Base-by-base conservation (phyloP, 2,329 filamentous ascomycete genomes). In the Claviceps citrina region DNA sequence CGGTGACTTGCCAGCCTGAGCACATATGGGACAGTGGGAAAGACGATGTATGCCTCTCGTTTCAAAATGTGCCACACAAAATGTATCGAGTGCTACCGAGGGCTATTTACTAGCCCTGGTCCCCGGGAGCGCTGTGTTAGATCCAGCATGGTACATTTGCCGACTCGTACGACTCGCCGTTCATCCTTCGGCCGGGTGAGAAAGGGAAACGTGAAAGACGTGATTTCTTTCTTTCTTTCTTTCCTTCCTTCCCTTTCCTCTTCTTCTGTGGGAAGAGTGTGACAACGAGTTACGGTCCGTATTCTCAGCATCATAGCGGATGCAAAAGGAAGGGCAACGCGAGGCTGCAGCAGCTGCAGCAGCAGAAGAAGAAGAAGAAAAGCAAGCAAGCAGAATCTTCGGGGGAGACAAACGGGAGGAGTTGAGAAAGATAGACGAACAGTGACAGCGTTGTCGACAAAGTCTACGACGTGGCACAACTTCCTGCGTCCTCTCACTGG, bases 1-100 rank as follows among this genome's bases (percentile, higher is more conserved):
- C 41, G 31, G 30, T 38, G 25, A 36, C 40, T 36, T 26, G 36
- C 25, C 36, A 27, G 16, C 31, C 27, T 37, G 28, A 19, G 27
- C 28, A 25, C 37, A 27, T n/a, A 30, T 16, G 27, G n/a, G n/a
- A 31, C 28, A 26, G 10, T 19, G 16, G 16, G n/a, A 22, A 13
- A 32, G 28, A 33, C n/a, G 7, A 39, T 10, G 9, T 8, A n/a
- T 32, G 16, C 10, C 16, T 27, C 8, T 39, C 12, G 26, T 31
- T 28, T 19, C 25, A 37, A 15, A 34, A 18, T 19, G 36, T 26
- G 37, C 20, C 37, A 26, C 27, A 19, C 20, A 31, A 19, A 32
- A 26, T 26, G 37, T 10, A 18, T 19, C 16, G 37, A 26, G 20
- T 39, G 37, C 30, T 9, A n/a, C 30, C 13, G 30, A 39, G 30